Conservation (phyloP, 495 filamentous ascomycete species). For the Penicillium salamii region DNA sequence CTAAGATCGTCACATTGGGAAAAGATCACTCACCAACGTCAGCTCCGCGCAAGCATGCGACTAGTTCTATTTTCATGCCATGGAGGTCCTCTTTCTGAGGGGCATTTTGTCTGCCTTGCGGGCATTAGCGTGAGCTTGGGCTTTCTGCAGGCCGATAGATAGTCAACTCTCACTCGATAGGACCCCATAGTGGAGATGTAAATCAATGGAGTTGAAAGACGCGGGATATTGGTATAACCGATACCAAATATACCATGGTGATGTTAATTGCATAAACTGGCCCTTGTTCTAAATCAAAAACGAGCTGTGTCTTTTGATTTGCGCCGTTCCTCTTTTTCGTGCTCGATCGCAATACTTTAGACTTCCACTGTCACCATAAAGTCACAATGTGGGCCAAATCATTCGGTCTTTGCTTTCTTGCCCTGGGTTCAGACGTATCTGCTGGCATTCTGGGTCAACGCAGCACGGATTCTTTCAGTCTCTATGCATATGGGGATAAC, state of each 20-base stretch:
- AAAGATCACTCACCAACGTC: neutral
- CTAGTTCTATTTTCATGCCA: neutral
- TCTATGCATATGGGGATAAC: slow-evolving; percentile 35
- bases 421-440: neutral
- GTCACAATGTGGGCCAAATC: neutral
- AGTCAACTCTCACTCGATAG: too few species aligned
- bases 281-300: too few species aligned
- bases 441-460: neutral
- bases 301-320: neutral
- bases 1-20: neutral
- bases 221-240: too few species aligned
- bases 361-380: neutral
- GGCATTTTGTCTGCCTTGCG: neutral
- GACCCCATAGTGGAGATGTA: too few species aligned
- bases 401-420: neutral
- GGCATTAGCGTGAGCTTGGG: neutral
- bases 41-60: neutral
- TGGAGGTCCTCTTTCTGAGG: neutral
- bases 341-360: neutral
- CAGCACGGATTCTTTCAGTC: slow-evolving; percentile 14
- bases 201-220: too few species aligned
- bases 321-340: neutral
- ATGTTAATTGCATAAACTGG: too few species aligned
- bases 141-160: too few species aligned
- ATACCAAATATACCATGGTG: too few species aligned